A percentile compares a stretch with the other conserved stretches of the same genome.
phyloP scores from a whole-genome alignment of 139 green algal species.

The Micromonas pusilla region DNA sequence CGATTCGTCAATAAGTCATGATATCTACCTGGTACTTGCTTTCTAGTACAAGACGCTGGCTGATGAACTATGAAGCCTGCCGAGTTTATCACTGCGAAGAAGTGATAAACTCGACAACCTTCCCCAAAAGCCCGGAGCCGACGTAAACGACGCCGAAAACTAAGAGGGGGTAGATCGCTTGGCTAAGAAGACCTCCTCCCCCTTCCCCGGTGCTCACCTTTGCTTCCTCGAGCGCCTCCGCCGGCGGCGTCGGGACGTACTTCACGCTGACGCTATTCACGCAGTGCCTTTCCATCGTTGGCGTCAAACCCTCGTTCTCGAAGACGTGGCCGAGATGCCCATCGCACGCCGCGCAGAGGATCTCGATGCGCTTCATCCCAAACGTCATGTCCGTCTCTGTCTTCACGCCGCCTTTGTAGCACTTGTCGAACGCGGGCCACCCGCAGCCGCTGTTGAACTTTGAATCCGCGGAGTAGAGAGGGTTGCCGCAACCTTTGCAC shows the following conservation, averaged over 20 bases:
- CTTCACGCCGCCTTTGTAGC: constrained; percentile 45
- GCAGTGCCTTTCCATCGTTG: constrained; percentile 85
- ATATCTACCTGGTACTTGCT: too few species aligned
- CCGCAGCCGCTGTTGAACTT: constrained; percentile 94
- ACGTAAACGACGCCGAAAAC: background rate
- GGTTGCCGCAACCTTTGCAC: constrained; percentile 67
- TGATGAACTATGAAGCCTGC: too few species aligned
- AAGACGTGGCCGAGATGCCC: constrained; percentile 96
- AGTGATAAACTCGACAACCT: background rate
- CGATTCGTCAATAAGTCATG: too few species aligned
- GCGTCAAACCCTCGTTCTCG: constrained; percentile 86
- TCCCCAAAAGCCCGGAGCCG: background rate
- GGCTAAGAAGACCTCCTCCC: background rate
- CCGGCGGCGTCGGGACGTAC: constrained; percentile 31
- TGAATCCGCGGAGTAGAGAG: constrained; percentile 58
- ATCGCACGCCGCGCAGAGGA: constrained; percentile 73
- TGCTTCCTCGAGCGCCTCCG: constrained; percentile 6
- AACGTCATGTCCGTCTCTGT: constrained; percentile 53
- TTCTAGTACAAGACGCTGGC: too few species aligned
- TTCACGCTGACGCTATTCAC: constrained; percentile 86
- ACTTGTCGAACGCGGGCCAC: constrained; percentile 75
- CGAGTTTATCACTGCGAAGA: background rate
- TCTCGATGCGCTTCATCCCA: constrained; percentile 58
- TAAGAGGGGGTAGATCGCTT: background rate
- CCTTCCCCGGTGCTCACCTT: constrained; percentile 24